phyloP scores from a whole-genome alignment of 257 asterid species.

The Craterostigma plantagineum region DNA sequence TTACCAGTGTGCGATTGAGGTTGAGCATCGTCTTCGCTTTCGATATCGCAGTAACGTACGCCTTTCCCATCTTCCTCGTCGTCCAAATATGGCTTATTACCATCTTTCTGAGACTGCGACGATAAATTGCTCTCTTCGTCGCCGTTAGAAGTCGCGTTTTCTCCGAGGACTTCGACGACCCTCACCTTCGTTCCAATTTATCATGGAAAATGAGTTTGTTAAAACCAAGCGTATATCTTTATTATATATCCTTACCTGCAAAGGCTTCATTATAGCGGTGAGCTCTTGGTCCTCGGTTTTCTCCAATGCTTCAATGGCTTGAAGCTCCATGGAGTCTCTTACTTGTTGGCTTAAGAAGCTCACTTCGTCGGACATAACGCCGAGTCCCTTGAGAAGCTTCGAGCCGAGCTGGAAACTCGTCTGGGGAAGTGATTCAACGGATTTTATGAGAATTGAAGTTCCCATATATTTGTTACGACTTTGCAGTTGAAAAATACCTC shows the following conservation, averaged over 20 bases:
- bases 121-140: conserved; percentile 14
- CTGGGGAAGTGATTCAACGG: too few species aligned
- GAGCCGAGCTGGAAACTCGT: conserved; percentile 97
- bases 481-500: too few species aligned
- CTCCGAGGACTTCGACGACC: too few species aligned
- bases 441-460: conserved; percentile 4
- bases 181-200: too few species aligned
- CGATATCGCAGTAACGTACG: conserved; percentile 30
- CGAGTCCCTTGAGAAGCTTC: conserved; percentile 72
- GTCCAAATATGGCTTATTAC: conserved; percentile 12
- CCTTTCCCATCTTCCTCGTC: conserved; percentile 30
- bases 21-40: conserved; percentile 9
- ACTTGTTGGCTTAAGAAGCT: conserved; percentile 55
- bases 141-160: background rate
- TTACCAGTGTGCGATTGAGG: too few species aligned
- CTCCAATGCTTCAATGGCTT: conserved; percentile 62
- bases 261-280: conserved; percentile 38
- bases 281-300: conserved; percentile 32
- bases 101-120: conserved; percentile 10
- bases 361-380: conserved; percentile 92
- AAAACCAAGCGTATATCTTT: conserved; percentile 6
- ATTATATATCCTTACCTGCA: conserved; percentile 39
- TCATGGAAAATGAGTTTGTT: too few species aligned
- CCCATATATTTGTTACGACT: too few species aligned
- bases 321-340: conserved; percentile 82